Conservation (phyloP, 108 stramenopile genomes). For the Nannochloropsis gaditana region DNA sequence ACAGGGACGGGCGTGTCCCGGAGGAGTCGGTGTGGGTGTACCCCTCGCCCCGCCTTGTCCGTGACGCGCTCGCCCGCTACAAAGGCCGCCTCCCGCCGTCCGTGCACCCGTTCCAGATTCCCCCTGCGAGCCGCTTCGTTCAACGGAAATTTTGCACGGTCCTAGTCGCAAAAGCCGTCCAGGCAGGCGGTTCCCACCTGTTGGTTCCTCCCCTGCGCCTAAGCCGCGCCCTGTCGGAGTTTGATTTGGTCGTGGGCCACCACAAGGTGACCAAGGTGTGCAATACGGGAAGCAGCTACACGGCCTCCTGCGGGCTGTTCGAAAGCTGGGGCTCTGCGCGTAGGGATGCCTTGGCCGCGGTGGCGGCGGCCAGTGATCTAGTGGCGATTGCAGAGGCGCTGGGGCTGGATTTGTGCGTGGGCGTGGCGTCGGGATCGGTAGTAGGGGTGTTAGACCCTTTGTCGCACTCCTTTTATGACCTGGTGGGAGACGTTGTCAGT, state of each 20-base stretch:
- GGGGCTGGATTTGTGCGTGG: conserved; percentile 2
- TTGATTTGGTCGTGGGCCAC: neutral
- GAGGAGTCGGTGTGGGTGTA: neutral
- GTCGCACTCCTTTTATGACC: neutral
- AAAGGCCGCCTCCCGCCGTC: neutral
- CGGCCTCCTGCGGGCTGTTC: neutral
- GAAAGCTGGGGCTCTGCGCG: neutral
- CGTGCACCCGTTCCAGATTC: neutral
- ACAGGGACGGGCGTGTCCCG: too few species aligned
- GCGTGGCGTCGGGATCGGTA: neutral
- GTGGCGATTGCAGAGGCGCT: conserved; percentile 18
- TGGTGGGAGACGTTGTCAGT: neutral
- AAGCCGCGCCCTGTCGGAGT: neutral
- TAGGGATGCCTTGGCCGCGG: neutral
- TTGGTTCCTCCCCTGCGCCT: neutral
- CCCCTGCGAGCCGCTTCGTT: neutral
- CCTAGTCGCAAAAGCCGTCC: neutral
- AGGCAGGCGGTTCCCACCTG: neutral
- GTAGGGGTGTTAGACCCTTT: neutral
- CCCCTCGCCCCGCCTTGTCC: neutral
- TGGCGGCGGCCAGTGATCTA: neutral
- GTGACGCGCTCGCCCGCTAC: neutral
- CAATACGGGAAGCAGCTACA: neutral
- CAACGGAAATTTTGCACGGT: conserved; percentile 9
- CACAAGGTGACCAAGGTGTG: neutral